These are phyloP conservation scores for Phytophthora melonis DNA, from an alignment of 352 stramenopile genomes.

Conservation along the genomic window DNA sequence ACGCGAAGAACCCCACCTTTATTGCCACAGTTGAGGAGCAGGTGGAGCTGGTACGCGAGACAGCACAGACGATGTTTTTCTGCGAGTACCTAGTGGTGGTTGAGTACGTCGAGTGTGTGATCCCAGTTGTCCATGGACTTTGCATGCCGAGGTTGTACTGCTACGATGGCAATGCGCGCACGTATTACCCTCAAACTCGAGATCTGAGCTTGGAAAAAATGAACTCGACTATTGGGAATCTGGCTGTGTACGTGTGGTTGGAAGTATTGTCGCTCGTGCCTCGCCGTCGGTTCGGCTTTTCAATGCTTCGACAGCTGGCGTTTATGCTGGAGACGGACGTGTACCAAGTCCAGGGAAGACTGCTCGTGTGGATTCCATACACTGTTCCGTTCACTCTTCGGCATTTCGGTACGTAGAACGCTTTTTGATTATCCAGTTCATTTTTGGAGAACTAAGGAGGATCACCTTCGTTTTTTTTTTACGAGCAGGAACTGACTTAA, in stretches of 20 bases:
- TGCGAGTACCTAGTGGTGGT: conserved; percentile 30
- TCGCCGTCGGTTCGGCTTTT: neutral
- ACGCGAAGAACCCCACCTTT: neutral
- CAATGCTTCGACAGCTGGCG: neutral
- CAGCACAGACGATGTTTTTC: conserved; percentile 23
- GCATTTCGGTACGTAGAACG: neutral
- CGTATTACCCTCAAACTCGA: neutral
- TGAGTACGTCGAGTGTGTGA: conserved; percentile 27
- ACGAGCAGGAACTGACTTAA: neutral
- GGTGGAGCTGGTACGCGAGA: neutral
- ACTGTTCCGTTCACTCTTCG: neutral
- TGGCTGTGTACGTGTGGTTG: conserved; percentile 1
- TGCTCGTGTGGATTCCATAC: neutral
- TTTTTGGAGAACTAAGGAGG: neutral
- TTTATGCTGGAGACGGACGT: neutral
- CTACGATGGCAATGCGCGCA: neutral
- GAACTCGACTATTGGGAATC: neutral
- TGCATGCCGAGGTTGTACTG: conserved; percentile 2
- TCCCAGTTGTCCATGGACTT: conserved; percentile 15
- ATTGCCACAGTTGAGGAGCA: conserved; percentile 2
- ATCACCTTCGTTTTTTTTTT: neutral
- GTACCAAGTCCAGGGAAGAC: neutral
- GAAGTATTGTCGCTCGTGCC: conserved; percentile 1
- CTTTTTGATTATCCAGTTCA: neutral
- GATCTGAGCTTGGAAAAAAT: neutral